Percentiles rank a stretch among this genome's conserved stretches.
Conservation (phyloP, 2,329 filamentous ascomycete genomes). For the Pleomassaria siparia region DNA sequence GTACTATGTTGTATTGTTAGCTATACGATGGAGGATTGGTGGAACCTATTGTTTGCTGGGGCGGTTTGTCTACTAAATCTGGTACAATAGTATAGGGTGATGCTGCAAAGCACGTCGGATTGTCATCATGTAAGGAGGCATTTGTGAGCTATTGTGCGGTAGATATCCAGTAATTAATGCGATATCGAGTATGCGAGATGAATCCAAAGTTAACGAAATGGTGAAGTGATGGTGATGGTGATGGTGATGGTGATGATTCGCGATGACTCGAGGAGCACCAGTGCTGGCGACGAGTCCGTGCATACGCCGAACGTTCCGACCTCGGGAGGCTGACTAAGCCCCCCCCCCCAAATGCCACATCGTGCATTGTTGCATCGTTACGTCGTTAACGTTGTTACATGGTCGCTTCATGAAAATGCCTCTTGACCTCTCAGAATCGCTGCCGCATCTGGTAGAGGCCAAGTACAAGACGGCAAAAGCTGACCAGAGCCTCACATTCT, state of each 20-base stretch:
- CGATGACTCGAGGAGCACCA: no score
- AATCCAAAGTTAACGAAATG: not conserved
- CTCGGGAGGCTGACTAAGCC: no score
- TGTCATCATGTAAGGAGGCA: not conserved
- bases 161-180: not conserved
- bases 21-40: not conserved
- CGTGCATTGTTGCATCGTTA: no score
- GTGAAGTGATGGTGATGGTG: not conserved
- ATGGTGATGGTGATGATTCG: no score
- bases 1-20: not conserved
- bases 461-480: conserved; percentile 42
- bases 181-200: not conserved
- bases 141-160: not conserved
- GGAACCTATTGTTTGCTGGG: not conserved
- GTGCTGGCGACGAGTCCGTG: no score
- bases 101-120: conserved; percentile 3
- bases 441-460: conserved; percentile 40
- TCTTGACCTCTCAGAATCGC: conserved; percentile 35
- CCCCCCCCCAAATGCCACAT: no score
- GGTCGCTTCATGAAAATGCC: conserved; percentile 27
- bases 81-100: not conserved
- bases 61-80: not conserved
- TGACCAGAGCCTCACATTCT: conserved; percentile 40
- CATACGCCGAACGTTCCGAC: no score
- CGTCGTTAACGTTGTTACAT: no score